Evolutionary conservation across 768 basidiomycete genomes (phyloP).

Genomic region (Leccinum longicurvipes): DNA sequence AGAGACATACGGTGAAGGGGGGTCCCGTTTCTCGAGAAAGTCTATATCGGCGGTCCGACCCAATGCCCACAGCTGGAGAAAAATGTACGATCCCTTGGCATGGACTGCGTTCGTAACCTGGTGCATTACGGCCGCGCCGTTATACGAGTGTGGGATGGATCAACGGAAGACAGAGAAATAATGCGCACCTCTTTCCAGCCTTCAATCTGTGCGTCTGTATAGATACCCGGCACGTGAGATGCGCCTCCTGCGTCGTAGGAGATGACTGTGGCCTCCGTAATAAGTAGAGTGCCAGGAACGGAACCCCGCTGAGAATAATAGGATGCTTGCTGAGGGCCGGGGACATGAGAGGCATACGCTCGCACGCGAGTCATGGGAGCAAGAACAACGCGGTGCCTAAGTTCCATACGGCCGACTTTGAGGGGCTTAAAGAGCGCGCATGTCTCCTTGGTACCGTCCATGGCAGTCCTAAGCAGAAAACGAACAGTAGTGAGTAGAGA

Average conservation of each 20-base stretch:
- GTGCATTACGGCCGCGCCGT: neutral
- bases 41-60: constrained; percentile 45
- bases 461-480: neutral
- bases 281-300: constrained; percentile 49
- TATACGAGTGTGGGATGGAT: neutral
- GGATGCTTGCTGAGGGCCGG: constrained; percentile 35
- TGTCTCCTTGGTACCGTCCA: neutral
- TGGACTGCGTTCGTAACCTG: constrained; percentile 60
- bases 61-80: constrained; percentile 52
- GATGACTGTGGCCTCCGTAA: constrained; percentile 58
- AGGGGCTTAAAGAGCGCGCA: constrained; percentile 45
- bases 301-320: constrained; percentile 50
- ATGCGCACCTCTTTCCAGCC: constrained; percentile 46
- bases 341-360: constrained; percentile 35
- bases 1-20: constrained; percentile 34
- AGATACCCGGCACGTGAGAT: constrained; percentile 58
- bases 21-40: constrained; percentile 27
- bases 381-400: constrained; percentile 51
- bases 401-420: constrained; percentile 38
- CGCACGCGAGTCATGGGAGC: constrained; percentile 51
- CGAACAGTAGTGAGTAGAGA: neutral
- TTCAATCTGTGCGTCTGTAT: constrained; percentile 52
- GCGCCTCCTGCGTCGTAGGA: constrained; percentile 47
- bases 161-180: too few relatives aligned
- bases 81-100: constrained; percentile 45